Evolutionary conservation across 305 asterid genomes (phyloP), one percentile per base, ranked within the genome.

Genomic region (Lippia alba): DNA sequence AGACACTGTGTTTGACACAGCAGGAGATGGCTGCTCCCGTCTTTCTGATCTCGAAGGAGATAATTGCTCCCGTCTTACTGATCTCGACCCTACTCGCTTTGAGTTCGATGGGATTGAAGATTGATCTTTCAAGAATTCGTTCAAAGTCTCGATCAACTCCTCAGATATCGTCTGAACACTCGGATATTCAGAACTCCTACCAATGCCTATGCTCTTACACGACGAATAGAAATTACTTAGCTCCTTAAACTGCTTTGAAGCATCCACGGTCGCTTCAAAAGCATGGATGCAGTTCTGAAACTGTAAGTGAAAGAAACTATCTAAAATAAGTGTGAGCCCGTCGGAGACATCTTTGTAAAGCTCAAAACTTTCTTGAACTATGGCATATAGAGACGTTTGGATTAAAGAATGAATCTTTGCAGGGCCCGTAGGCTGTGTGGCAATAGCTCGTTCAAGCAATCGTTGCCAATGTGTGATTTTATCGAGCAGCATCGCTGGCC

Each of bases 291-390:
- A 85, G 18, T 80, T 78, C 64, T 85, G 93, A 20, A 82, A 82
- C 18, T 86, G 93, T 10, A 91, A 61, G 60, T 86, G 87, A 46
- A 86, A 89, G 76, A 91, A 91, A 56, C 79, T 85, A 50, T 89
- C 97, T 0, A 91, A 76, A 17, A 91, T 76, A 56, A 85, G 81
- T 3, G 89, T 65, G 2, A 91, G 91, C 45, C 92, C 95, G 18
- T 89, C 93, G 0, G 95, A 84, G 9, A 91, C 78, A 51, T 89
- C 96, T 56, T 83, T 86, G 66, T 89, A 91, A 16, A 89, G 71
- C 71, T 89, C 95, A 17, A 89, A 89, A 46, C 90, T 91, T 73
- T 91, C 96, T 74, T 89, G 85, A 24, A 89, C 91, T 12, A 87
- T 67, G 9, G 87, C 90, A 34, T 86, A 76, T 0, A 91, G 80